Base-by-base conservation (phyloP, 176 grass and related monocot genomes). In the Neostapfia colusana region DNA sequence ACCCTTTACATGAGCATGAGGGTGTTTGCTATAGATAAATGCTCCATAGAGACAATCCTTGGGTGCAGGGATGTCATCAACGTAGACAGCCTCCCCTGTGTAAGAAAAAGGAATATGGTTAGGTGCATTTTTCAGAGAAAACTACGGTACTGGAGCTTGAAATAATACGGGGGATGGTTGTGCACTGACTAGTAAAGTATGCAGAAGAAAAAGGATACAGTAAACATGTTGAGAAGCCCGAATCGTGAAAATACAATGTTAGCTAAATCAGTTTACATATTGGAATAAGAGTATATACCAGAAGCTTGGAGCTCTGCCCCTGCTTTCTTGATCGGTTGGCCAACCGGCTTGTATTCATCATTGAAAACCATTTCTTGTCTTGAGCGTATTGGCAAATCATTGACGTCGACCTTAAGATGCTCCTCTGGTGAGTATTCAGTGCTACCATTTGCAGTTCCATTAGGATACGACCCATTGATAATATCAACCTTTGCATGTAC, bases 1-100 rank as follows among this genome's bases (percentile, higher is more conserved):
- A 60, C 70, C 61, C n/a, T 92, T 88, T 41, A 97, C 49, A 48
- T 66, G 69, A 59, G 93, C 93, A 74, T 85, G 80, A 36, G 93
- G 90, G 41, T 81, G 82, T 70, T 85, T 93, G 81, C 93, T 93
- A 59, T 91, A 93, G 42, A 97, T 86, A 81, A 97, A 97, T 58
- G 93, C 90, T 64, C 90, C 93, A 82, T 90, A 93, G 50, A 97
- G 90, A 61, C 93, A 97, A 64, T 97, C 88, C 67, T 86, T 91
- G 16, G 88, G 85, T 66, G 88, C 73, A 74, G 90, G 88, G 41
- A 97, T 91, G 67, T 97, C 93, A 85, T 91, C 93, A 63, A 97
- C 85, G 1, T 87, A 97, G 38, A 97, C 84, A 36, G 93, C 93
- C 75, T 97, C 90, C 63, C 93, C 93, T 97, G 54, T 16, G 18